Conservation (phyloP, 495 filamentous ascomycete genomes). For the Penicillium chermesinum region DNA sequence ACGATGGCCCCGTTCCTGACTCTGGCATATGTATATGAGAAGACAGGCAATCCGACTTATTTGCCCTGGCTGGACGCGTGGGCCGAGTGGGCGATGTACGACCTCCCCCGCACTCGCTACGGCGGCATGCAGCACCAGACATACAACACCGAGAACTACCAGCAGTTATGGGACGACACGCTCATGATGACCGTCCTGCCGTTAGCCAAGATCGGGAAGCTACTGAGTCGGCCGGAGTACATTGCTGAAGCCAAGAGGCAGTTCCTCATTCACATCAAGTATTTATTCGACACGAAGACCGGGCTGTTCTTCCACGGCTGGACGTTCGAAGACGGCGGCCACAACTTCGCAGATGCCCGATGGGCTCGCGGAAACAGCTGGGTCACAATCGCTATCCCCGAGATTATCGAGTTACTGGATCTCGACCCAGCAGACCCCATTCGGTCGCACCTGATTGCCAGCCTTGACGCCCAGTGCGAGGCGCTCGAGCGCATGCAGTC, state of each 20-base stretch:
- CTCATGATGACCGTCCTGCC: conserved; percentile 79
- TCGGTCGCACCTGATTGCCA: conserved; percentile 54
- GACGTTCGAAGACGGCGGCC: conserved; percentile 60
- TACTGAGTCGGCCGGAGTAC: conserved; percentile 59
- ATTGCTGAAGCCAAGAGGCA: conserved; percentile 69
- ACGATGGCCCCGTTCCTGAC: conserved; percentile 71
- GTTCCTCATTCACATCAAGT: conserved; percentile 67
- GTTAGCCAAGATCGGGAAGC: conserved; percentile 65
- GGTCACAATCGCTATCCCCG: conserved; percentile 70
- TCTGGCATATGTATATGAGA: conserved; percentile 65
- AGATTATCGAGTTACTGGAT: conserved; percentile 63
- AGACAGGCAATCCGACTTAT: conserved; percentile 55
- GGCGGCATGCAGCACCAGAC: conserved; percentile 74
- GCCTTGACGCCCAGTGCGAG: conserved; percentile 56
- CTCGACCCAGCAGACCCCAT: conserved; percentile 52
- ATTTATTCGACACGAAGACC: conserved; percentile 60
- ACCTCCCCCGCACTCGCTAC: conserved; percentile 59
- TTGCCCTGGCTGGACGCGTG: conserved; percentile 67
- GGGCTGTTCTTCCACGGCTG: conserved; percentile 72
- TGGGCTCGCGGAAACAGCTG: conserved; percentile 68
- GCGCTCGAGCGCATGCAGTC: conserved; percentile 54
- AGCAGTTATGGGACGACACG: conserved; percentile 75
- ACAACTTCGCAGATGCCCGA: conserved; percentile 64
- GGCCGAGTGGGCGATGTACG: conserved; percentile 74
- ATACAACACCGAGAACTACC: conserved; percentile 51